Conservation (phyloP, 495 filamentous ascomycete genomes). For the Hypoxylon lienhwacheense region DNA sequence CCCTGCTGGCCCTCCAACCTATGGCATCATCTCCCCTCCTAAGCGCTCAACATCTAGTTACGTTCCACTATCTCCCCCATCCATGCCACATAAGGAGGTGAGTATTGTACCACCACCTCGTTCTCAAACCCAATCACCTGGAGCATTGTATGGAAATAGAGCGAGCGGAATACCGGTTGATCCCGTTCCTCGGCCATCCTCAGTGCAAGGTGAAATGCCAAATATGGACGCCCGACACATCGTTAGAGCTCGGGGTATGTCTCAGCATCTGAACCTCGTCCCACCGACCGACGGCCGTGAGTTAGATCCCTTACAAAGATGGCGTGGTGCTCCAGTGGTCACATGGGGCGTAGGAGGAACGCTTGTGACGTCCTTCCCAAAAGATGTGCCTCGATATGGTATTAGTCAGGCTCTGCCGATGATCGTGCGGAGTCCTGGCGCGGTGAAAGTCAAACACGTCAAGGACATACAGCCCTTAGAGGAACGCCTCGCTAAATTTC, state of each 20-base stretch:
- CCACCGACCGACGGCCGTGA: slow-evolving; percentile 79
- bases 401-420: slow-evolving; percentile 69
- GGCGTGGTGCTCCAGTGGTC: slow-evolving; percentile 86
- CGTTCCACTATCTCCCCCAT: slow-evolving; percentile 39
- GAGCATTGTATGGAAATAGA: slow-evolving; percentile 56
- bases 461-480: slow-evolving; percentile 69
- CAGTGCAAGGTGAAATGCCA: slow-evolving; percentile 57
- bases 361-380: slow-evolving; percentile 83
- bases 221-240: slow-evolving; percentile 28
- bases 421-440: slow-evolving; percentile 82
- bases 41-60: slow-evolving; percentile 55
- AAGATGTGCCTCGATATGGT: slow-evolving; percentile 82
- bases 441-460: slow-evolving; percentile 71
- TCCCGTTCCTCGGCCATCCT: slow-evolving; percentile 67
- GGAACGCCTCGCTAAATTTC: slow-evolving; percentile 77
- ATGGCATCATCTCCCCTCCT: slow-evolving; percentile 54
- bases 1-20: slow-evolving; percentile 40
- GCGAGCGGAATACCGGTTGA: slow-evolving; percentile 51
- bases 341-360: slow-evolving; percentile 86
- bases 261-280: slow-evolving; percentile 48
- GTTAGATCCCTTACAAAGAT: slow-evolving; percentile 76
- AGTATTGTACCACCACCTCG: slow-evolving; percentile 63
- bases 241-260: slow-evolving; percentile 43
- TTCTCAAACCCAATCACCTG: slow-evolving; percentile 86
- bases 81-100: slow-evolving; percentile 38